A percentile compares a stretch with the other conserved stretches of the same genome.
Evolutionary conservation across 78 protist species (phyloP).

Genomic region (Tieghemostelium lacteum): DNA sequence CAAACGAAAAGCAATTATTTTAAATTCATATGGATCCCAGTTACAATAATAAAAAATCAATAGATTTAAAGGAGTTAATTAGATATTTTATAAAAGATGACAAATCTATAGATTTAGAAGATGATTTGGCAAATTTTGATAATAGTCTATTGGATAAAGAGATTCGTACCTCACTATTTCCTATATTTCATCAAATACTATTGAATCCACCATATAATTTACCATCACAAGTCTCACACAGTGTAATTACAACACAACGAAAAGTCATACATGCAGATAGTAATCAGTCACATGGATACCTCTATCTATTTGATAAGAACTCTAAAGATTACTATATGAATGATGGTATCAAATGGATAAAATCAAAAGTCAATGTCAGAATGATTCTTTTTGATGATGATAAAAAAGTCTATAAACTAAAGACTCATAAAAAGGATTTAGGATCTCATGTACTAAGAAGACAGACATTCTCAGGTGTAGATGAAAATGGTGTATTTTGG

Average conservation of each 20-base stretch:
- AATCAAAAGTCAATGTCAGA: constrained; percentile 64
- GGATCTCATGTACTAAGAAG: constrained; percentile 67
- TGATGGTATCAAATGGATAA: constrained; percentile 77
- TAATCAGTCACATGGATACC: constrained; percentile 29
- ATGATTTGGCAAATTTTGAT: constrained; percentile 14
- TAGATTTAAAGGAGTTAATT: neutral
- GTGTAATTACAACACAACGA: neutral
- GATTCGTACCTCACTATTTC: constrained; percentile 40
- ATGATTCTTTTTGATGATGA: constrained; percentile 64
- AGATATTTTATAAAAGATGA: neutral
- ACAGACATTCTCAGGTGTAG: constrained; percentile 61
- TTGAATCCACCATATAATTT: constrained; percentile 12
- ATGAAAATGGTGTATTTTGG: constrained; percentile 55
- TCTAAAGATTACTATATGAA: constrained; percentile 17
- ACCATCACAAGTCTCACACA: neutral
- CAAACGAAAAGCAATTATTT: no score
- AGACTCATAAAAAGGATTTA: constrained; percentile 74
- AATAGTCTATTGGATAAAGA: constrained; percentile 39
- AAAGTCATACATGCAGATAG: neutral
- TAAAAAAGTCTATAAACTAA: constrained; percentile 25
- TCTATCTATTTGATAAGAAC: constrained; percentile 64
- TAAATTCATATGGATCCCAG: no score
- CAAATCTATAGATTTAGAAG: neutral
- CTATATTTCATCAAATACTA: constrained; percentile 32
- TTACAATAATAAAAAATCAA: neutral